Evolutionary conservation across 495 filamentous ascomycete species (phyloP).

Genomic region (Lineolata rhizophorae): DNA sequence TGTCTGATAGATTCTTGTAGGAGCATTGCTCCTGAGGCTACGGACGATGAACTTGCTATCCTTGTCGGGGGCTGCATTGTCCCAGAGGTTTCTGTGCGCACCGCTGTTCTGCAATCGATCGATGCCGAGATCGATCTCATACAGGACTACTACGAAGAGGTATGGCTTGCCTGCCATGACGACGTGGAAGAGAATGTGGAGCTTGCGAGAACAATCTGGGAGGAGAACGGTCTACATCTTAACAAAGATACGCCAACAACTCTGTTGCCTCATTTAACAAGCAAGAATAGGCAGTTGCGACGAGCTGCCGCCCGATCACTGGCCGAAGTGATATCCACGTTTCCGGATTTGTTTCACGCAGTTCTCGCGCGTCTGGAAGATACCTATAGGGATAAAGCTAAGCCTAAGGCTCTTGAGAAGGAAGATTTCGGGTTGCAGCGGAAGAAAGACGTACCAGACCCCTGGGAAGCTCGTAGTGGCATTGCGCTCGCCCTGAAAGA

Average conservation of each 20-base stretch:
- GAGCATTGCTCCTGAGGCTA: conserved; percentile 57
- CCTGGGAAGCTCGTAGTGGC: conserved; percentile 77
- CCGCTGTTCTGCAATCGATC: conserved; percentile 76
- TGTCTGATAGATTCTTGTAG: conserved; percentile 66
- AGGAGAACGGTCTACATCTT: conserved; percentile 74
- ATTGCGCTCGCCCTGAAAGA: conserved; percentile 71
- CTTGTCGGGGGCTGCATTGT: conserved; percentile 58
- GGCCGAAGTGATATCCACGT: conserved; percentile 41
- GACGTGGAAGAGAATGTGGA: conserved; percentile 74
- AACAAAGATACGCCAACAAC: no score
- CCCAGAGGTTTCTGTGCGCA: conserved; percentile 54
- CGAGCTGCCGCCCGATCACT: conserved; percentile 65
- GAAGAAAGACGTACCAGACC: conserved; percentile 63
- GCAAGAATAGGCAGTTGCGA: conserved; percentile 55
- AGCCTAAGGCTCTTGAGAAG: conserved; percentile 56
- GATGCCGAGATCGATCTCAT: conserved; percentile 78
- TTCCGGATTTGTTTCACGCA: conserved; percentile 30
- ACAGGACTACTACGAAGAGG: conserved; percentile 68
- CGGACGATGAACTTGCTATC: conserved; percentile 38
- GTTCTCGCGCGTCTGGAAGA: conserved; percentile 39
- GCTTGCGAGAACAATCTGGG: conserved; percentile 73
- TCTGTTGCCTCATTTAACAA: no score
- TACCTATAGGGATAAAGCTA: conserved; percentile 53
- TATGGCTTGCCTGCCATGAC: conserved; percentile 86
- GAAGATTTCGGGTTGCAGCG: conserved; percentile 86